Conservation (phyloP, 495 filamentous ascomycete genomes). For the Pseudoneurospora amorphoporcata region DNA sequence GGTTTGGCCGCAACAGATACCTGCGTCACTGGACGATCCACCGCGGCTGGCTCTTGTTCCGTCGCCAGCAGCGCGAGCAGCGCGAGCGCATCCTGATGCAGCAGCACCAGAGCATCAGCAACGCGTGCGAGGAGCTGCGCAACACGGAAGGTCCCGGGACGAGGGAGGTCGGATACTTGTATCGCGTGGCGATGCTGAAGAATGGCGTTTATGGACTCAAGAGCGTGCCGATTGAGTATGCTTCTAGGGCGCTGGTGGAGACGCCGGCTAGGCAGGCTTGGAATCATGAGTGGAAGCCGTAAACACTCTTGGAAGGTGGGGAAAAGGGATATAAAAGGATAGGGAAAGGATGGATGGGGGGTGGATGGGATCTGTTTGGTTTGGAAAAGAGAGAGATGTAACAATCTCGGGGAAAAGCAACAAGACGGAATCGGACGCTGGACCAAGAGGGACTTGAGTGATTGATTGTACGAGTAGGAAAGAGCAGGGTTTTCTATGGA, state of each 20-base stretch:
- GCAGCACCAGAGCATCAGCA: conserved; percentile 65
- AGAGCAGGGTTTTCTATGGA: neutral
- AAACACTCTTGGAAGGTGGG: neutral
- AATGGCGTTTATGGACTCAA: conserved; percentile 56
- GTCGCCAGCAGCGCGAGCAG: conserved; percentile 47
- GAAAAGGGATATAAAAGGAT: neutral
- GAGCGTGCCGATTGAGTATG: conserved; percentile 79
- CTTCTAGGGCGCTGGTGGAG: conserved; percentile 62
- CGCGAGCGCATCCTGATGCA: conserved; percentile 56
- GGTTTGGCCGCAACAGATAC: conserved; percentile 75
- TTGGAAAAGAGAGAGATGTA: neutral
- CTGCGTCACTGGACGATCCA: conserved; percentile 99
- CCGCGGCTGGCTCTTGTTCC: conserved; percentile 77
- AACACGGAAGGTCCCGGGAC: conserved; percentile 47
- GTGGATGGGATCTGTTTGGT: neutral
- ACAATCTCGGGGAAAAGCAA: neutral
- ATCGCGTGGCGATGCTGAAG: conserved; percentile 77
- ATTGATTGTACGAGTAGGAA: neutral
- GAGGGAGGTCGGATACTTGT: conserved; percentile 65
- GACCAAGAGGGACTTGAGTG: neutral
- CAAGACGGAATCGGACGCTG: neutral
- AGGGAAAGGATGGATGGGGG: neutral
- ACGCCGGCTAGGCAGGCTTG: conserved; percentile 60
- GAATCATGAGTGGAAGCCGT: conserved; percentile 62
- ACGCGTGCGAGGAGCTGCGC: conserved; percentile 73